Conservation (phyloP, 768 basidiomycete species). For the Leccinum sublutescens region DNA sequence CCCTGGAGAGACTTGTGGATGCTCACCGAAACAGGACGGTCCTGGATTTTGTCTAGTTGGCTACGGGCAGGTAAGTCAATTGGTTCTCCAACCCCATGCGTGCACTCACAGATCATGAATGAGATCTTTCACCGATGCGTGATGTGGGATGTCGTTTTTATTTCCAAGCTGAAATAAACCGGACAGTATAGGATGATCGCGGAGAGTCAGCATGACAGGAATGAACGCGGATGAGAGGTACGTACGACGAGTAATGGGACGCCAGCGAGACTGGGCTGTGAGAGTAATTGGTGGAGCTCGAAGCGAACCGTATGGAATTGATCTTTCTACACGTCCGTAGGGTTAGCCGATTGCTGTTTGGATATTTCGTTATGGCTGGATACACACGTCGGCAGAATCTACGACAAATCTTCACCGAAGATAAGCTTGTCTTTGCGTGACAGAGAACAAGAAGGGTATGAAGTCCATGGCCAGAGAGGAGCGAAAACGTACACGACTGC, state of each 20-base stretch:
- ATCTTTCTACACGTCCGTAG: conserved; percentile 49
- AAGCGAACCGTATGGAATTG: conserved; percentile 83
- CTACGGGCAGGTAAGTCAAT: conserved; percentile 30
- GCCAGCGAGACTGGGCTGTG: conserved; percentile 59
- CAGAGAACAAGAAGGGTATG: not conserved
- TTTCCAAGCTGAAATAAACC: conserved; percentile 66
- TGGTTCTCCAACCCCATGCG: no score
- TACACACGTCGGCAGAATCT: conserved; percentile 80
- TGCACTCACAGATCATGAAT: conserved; percentile 67
- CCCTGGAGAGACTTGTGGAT: not conserved
- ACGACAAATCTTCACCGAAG: conserved; percentile 75
- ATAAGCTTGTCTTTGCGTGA: conserved; percentile 16
- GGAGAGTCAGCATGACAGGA: not conserved
- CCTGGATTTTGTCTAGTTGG: conserved; percentile 74
- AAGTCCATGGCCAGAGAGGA: not conserved
- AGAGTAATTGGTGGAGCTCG: conserved; percentile 78
- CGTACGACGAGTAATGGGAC: conserved; percentile 83
- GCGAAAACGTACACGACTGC: conserved; percentile 72
- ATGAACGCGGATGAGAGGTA: conserved; percentile 9
- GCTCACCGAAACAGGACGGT: conserved; percentile 84
- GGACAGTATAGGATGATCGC: not conserved
- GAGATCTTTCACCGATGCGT: conserved; percentile 78
- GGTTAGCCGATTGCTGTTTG: conserved; percentile 1
- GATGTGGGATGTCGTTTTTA: conserved; percentile 84
- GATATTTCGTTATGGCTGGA: not conserved